Evolutionary conservation across 495 filamentous ascomycete genomes (phyloP).

Genomic region (Xylaria castorea): DNA sequence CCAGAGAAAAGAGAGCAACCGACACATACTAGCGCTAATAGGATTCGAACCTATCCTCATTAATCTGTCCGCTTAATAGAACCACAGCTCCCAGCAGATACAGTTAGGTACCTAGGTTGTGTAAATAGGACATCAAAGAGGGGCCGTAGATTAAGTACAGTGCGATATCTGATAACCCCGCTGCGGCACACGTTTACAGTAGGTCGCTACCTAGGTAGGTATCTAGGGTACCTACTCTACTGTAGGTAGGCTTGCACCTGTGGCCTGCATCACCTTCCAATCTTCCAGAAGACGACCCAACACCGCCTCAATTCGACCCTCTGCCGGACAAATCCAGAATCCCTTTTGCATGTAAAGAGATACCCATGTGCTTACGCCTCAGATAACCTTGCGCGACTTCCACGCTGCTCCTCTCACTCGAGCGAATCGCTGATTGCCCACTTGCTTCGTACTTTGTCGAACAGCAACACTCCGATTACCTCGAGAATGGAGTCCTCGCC

Average conservation of each 20-base stretch:
- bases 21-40: too few relatives aligned
- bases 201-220: background rate
- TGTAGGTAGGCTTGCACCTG: too few relatives aligned
- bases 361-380: background rate
- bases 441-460: background rate
- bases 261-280: background rate
- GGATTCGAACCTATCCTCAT: too few relatives aligned
- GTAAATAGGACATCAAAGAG: background rate
- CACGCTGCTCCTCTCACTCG: background rate
- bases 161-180: background rate
- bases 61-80: too few relatives aligned
- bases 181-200: background rate
- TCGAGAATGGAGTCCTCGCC: slow-evolving; percentile 52
- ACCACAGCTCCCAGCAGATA: background rate
- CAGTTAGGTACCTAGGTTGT: background rate
- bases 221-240: too few relatives aligned
- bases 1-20: too few relatives aligned
- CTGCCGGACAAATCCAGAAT: background rate
- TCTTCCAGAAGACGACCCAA: slow-evolving; percentile 3
- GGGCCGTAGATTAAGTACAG: background rate
- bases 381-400: background rate
- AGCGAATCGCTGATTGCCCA: background rate
- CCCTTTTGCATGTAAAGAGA: background rate
- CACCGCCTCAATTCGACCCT: background rate
- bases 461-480: slow-evolving; percentile 7